Base-by-base conservation (phyloP, 441 rosid genomes). In the Theobroma grandiflorum region DNA sequence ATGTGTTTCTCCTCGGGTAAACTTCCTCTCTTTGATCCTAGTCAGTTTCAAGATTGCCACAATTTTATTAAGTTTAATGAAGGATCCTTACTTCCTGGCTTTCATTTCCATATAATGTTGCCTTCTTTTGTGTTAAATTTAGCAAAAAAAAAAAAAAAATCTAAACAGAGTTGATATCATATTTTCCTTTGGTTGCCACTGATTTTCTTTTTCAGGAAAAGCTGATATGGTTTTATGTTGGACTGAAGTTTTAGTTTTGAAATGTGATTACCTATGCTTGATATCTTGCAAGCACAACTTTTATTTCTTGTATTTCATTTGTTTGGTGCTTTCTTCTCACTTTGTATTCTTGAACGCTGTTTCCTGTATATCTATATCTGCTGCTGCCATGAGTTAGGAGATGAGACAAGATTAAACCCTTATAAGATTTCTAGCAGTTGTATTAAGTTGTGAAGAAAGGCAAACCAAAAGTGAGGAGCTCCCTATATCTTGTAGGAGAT, bases 1-100 rank as follows among this genome's bases (percentile, higher is more conserved):
- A 91, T 78, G 84, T 91, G 6, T 87, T 91, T 80, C 91, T 91
- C 61, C 95, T 90, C 0, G 95, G 95, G 95, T 91, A 89, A 52
- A 57, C 16, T 50, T 58, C 64, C 67, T 52, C 55, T 78, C 22
- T 65, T 22, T 35, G 6, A 38, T 37, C 74, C 47, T 52, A 35
- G 7, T 52, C 64, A 65, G 49, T 65, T 53, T 22, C 15, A 65
- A 52, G 62, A 18, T 77, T 68, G 14, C 42, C 43, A n/a, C 47
- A n/a, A 64, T 16, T 58, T 62, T 42, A 9, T 63, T 31, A 33
- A 9, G n/a, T 61, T 47, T 45, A 40, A 31, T 22, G 33, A 53
- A 52, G 61, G 26, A 59, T 6, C 47, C 40, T 47, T 59, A 55
- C 10, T 76, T 47, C 33, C 43, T 49, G 38, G 61, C 43, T 33